Base-by-base conservation (phyloP, 352 stramenopile genomes). In the Pythium oligandrum region DNA sequence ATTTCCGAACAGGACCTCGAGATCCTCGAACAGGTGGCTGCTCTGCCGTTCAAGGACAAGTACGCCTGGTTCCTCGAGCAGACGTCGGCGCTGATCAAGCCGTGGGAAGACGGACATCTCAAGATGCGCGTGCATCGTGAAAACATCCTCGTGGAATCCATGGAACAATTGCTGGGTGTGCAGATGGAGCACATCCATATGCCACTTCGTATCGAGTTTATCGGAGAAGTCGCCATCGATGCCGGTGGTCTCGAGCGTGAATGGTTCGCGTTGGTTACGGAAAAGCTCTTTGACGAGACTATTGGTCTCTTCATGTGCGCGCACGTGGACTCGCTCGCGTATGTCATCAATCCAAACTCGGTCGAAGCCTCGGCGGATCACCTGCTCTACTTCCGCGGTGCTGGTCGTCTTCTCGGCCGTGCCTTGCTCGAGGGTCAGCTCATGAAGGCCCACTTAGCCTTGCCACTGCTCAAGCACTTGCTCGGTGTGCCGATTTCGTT, bases 381-480 rank as follows among this genome's bases (percentile, higher is more conserved):
- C 66, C 64, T 99, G 55, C 71, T 97, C n/a, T 99, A 98, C 73
- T 99, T 99, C 70, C 91, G 96, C 48, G 97, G 97, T 54, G 80
- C 96, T 0, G 96, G 95, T 2, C 80, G 96, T 5, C 72, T 99
- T 7, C 70, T 99, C 57, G 97, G 95, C 33, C 98, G 98, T 59
- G 96, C 96, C 34, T 66, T 99, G 37, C 77, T 97, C 8, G 97
- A 99, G 71, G 97, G 97, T 1, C 97, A 98, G 61, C 61, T 95
- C 50, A 86, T 96, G 64, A 83, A 81, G 48, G 85, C 82, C 10
- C 83, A 89, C 55, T 63, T 97, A 59, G 83, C 86, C 26, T 61
- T 94, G 45, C 86, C 86, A 1, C 64, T 97, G 55, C 71, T 96
- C 39, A 92, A 93, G 61, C 78, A 92, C 46, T 46, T 95, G 58